Evolutionary conservation across 2,329 filamentous ascomycete species (phyloP).

Genomic region (Paraphoma chrysanthemicola): DNA sequence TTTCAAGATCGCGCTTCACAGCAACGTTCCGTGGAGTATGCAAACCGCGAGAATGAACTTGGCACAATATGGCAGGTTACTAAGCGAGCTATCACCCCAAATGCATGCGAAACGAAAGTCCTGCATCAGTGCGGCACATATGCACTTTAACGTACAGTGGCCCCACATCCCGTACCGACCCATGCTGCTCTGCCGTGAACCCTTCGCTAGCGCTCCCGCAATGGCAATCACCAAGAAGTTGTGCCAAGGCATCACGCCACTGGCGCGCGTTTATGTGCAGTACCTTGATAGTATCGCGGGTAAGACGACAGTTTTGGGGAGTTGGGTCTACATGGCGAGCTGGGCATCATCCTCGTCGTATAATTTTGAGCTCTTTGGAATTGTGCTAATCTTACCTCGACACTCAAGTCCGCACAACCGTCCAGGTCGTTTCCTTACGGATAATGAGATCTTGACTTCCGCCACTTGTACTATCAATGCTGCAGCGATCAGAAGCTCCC

Average conservation of each 20-base stretch:
- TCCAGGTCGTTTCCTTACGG: constrained; percentile 13
- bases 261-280: no score
- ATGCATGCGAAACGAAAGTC: no score
- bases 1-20: not conserved
- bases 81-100: not conserved
- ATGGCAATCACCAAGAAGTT: no score
- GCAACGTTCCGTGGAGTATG: not conserved
- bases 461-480: constrained; percentile 11
- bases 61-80: not conserved
- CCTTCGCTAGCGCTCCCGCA: not conserved
- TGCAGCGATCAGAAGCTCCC: not conserved
- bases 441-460: constrained; percentile 25
- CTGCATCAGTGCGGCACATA: not conserved
- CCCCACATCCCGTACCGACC: not conserved
- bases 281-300: no score
- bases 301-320: no score
- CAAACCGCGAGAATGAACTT: not conserved
- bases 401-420: not conserved
- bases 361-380: no score
- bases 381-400: no score
- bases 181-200: not conserved
- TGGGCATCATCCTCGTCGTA: no score
- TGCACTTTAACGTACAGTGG: not conserved
- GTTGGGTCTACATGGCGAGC: no score
- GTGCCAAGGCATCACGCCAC: no score